Percentiles rank a stretch among this genome's conserved stretches.
Conservation (phyloP, 2,329 filamentous ascomycete species). For the Endoconidiophora laricicola region DNA sequence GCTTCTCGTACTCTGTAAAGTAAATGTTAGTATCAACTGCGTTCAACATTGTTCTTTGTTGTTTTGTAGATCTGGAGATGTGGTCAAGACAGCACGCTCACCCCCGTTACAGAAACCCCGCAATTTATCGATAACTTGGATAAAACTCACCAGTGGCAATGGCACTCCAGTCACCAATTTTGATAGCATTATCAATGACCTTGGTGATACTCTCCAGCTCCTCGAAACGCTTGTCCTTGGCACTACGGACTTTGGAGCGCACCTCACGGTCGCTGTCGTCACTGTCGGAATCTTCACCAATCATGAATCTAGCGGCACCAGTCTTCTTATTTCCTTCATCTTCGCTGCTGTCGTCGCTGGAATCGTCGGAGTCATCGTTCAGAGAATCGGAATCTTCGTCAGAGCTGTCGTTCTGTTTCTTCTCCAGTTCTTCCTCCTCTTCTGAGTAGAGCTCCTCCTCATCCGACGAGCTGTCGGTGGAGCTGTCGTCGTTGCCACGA, state of each 20-base stretch:
- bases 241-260: conserved; percentile 80
- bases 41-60: neutral
- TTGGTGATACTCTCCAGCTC: conserved; percentile 83
- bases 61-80: neutral
- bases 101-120: neutral
- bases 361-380: conserved; percentile 30
- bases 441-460: conserved; percentile 88
- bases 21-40: neutral
- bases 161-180: conserved; percentile 94
- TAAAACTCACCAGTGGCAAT: conserved; percentile 61
- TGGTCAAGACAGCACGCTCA: neutral
- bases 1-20: conserved; percentile 71
- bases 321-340: conserved; percentile 48
- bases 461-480: conserved; percentile 85
- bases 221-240: conserved; percentile 92
- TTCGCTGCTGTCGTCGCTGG: conserved; percentile 40
- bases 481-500: conserved; percentile 81
- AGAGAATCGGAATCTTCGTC: conserved; percentile 33
- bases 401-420: conserved; percentile 32
- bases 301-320: conserved; percentile 74
- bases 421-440: conserved; percentile 42
- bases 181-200: conserved; percentile 88
- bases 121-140: neutral
- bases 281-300: conserved; percentile 56
- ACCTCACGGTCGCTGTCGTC: conserved; percentile 79